phyloP scores from a whole-genome alignment of 148 eudicot genomes.

The Rhododendron ovatum region DNA sequence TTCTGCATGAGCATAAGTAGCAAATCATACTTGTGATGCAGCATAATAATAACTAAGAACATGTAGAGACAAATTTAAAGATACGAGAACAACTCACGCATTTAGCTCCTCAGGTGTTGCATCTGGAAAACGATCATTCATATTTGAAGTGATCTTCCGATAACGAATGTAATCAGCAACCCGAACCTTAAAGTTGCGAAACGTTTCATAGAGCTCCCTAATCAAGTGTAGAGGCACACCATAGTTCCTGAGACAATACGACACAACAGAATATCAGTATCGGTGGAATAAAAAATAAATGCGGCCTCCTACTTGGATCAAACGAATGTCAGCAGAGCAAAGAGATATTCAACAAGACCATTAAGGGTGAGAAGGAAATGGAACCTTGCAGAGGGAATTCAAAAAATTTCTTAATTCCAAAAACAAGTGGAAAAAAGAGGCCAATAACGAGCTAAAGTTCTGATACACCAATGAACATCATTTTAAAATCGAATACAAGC shows the following conservation, averaged over 20 bases:
- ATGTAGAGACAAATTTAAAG: neutral
- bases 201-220: constrained; percentile 96
- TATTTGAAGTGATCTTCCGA: constrained; percentile 94
- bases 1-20: constrained; percentile 42
- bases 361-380: neutral
- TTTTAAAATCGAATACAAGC: neutral
- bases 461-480: neutral
- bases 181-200: constrained; percentile 92
- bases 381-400: neutral
- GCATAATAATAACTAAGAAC: neutral
- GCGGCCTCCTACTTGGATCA: neutral
- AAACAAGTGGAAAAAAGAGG: neutral
- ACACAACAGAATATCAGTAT: neutral
- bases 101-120: constrained; percentile 87
- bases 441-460: neutral
- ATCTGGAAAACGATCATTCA: constrained; percentile 99
- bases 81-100: constrained; percentile 42
- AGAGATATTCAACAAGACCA: neutral
- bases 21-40: constrained; percentile 15
- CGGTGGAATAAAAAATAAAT: neutral
- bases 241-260: constrained; percentile 51
- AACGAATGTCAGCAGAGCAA: neutral
- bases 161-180: constrained; percentile 95
- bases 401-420: neutral
- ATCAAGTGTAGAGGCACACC: constrained; percentile 97